Base-by-base conservation (phyloP, 2,329 filamentous ascomycete genomes). In the Mycosphaerella sp. region DNA sequence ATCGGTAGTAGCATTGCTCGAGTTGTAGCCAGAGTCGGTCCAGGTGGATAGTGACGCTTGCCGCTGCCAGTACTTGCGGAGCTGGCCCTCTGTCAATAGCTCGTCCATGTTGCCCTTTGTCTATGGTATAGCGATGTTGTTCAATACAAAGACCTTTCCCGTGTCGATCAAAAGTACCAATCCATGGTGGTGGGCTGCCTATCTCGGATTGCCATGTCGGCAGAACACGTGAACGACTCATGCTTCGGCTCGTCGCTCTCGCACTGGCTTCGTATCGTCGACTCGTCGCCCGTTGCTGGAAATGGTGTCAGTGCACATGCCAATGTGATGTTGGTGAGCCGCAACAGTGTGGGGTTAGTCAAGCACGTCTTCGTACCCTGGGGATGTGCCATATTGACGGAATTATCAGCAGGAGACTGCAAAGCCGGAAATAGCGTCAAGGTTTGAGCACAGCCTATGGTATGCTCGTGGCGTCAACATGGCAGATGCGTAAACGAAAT, bases 381-480 rank as follows among this genome's bases (percentile, higher is more conserved):
- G 41, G 8, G 32, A 45, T 17, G 29, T 38, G 48, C 32, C 40
- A 51, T 45, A 14, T 36, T 29, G 26, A 29, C 26, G 26, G 6
- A 29, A 7, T 14, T 8, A 12, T 9, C 14, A 51, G 12, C 48
- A 51, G 6, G 14, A 41, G n/a, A 42, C 38, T 6, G 47, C 40
- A 11, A 38, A 21, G 21, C 29, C 29, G n/a, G 6, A 8, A 45
- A 34, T 21, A 17, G 26, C 26, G 7, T 32, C 31, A 45, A 31
- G 26, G 21, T 49, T 42, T 34, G 43, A 31, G 10, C 21, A 46
- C 10, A 38, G 12, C 34, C 34, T 41, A 23, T 42, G 45, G 23
- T 38, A 39, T 42, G 39, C 51, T 45, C 56, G 36, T 55, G 54
- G 56, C 49, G 44, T 45, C 43, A 49, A 57, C 59, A 57, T 57